Base-by-base conservation (phyloP, 768 basidiomycete genomes). In the Serendipita vermifera region DNA sequence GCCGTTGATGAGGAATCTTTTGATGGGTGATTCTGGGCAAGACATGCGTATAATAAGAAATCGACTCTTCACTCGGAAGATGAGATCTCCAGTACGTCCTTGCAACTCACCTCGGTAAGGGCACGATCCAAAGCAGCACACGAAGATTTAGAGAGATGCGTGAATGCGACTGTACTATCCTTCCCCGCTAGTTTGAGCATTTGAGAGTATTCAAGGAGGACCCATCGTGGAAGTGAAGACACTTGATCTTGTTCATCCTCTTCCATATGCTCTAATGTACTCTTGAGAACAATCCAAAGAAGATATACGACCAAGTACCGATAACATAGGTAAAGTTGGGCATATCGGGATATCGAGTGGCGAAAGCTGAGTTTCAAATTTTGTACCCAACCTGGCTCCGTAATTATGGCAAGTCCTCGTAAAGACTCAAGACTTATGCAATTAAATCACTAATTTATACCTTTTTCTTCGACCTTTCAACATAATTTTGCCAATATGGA, bases 201-300 rank as follows among this genome's bases (percentile, higher is more conserved):
- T 65, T 94, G 89, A 80, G 90, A 65, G 66, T 93, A 97, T 75
- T 97, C 94, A 43, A 97, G 78, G 62, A 85, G 79, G 31, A 97
- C 93, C 94, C 94, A 98, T 13, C 79, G 80, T 20, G 87, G 87
- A 38, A 89, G 77, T 57, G 70, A 69, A 3, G 73, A 73, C 26
- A 74, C 64, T 2, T 84, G 75, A 61, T 77, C 77, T 13, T 77
- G 73, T 58, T 92, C 92, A 65, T 97, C 93, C 51, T 92, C 89
- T 66, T 97, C 93, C 85, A 97, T 91, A 65, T 93, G 90, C 61
- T 93, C 91, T 89, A 5, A 40, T 33, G 56, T 5, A n/a, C 26
- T 9, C 15, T 9, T 54, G 17, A 29, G 51, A 3, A 14, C 11
- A 7, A 4, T 13, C 9, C 17, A n/a, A 20, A 9, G 9, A 5